A percentile compares a stretch with the other conserved stretches of the same genome.
These are phyloP conservation scores for Silene noctiflora DNA, from an alignment of 179 eudicot genomes.

Conservation along the genomic window DNA sequence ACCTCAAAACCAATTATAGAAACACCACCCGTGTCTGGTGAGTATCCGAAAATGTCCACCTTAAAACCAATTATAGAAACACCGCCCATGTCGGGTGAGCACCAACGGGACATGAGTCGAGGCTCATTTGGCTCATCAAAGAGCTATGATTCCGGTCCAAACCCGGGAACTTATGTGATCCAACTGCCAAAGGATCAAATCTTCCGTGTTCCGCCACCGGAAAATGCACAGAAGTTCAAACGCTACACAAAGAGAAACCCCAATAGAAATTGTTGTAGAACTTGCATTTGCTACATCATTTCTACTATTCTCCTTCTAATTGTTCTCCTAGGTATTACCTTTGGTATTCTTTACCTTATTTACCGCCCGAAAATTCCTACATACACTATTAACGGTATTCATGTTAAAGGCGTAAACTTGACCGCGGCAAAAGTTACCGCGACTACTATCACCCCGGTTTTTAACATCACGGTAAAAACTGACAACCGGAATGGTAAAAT, in stretches of 20 bases:
- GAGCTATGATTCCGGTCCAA: constrained; percentile 33
- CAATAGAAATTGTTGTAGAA: constrained; percentile 37
- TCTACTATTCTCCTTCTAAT: constrained; percentile 32
- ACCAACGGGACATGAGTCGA: constrained; percentile 33
- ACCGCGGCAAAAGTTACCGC: constrained; percentile 28
- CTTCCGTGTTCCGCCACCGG: constrained; percentile 71
- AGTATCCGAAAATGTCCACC: constrained; percentile 17
- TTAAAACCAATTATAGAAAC: constrained; percentile 29
- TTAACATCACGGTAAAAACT: constrained; percentile 52
- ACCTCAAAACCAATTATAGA: background rate
- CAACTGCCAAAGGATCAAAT: constrained; percentile 76
- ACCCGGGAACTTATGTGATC: constrained; percentile 63
- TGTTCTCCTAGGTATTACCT: constrained; percentile 42
- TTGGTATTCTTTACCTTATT: constrained; percentile 61
- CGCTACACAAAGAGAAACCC: constrained; percentile 29
- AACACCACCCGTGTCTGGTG: constrained; percentile 28
- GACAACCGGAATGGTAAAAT: constrained; percentile 63
- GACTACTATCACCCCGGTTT: constrained; percentile 43
- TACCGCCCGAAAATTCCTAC: constrained; percentile 61
- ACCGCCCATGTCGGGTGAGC: constrained; percentile 30
- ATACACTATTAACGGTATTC: constrained; percentile 44
- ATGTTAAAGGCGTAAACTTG: constrained; percentile 54
- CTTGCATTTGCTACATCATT: constrained; percentile 46
- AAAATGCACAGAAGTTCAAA: constrained; percentile 49
- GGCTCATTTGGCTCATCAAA: constrained; percentile 41